Percentiles rank a stretch among this genome's conserved stretches.
Conservation (phyloP, 1,139 yeast genomes). For the Taiozyma onychis region DNA sequence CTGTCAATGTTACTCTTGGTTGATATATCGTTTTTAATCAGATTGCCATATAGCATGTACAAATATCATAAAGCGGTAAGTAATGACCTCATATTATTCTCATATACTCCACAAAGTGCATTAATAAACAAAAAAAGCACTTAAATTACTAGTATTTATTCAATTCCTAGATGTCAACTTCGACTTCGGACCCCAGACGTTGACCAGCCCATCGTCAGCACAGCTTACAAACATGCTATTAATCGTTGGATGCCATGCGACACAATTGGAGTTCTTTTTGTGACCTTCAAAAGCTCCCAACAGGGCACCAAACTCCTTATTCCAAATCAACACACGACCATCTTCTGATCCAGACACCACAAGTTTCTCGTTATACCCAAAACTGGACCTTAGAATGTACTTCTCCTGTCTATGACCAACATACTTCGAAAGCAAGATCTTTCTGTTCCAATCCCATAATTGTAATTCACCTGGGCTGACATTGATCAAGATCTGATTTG, state of each 20-base stretch:
- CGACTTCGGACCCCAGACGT: conserved; percentile 49
- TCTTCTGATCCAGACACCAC: conserved; percentile 82
- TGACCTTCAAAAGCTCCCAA: conserved; percentile 65
- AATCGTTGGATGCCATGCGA: conserved; percentile 61
- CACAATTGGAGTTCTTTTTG: conserved; percentile 56
- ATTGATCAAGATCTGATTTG: conserved; percentile 49
- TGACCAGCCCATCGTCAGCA: conserved; percentile 71
- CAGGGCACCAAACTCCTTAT: conserved; percentile 64
- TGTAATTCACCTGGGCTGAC: conserved; percentile 77
- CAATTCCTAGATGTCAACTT: background rate
- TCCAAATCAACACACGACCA: conserved; percentile 78
- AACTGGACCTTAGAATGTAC: conserved; percentile 70
- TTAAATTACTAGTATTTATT: background rate
- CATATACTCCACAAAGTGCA: too few species aligned
- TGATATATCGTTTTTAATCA: background rate
- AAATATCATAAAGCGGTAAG: too few species aligned
- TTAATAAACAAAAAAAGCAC: background rate
- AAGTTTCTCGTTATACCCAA: conserved; percentile 68
- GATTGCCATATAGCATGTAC: too few species aligned
- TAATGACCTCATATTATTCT: too few species aligned
- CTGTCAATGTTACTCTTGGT: background rate
- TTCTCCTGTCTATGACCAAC: conserved; percentile 69
- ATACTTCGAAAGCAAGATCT: conserved; percentile 51
- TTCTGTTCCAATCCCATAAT: conserved; percentile 59
- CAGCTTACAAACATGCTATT: conserved; percentile 72